Percentiles rank a stretch among this genome's conserved stretches.
phyloP scores from a whole-genome alignment of 2,329 filamentous ascomycete species.

The Exserohilum turcica region DNA sequence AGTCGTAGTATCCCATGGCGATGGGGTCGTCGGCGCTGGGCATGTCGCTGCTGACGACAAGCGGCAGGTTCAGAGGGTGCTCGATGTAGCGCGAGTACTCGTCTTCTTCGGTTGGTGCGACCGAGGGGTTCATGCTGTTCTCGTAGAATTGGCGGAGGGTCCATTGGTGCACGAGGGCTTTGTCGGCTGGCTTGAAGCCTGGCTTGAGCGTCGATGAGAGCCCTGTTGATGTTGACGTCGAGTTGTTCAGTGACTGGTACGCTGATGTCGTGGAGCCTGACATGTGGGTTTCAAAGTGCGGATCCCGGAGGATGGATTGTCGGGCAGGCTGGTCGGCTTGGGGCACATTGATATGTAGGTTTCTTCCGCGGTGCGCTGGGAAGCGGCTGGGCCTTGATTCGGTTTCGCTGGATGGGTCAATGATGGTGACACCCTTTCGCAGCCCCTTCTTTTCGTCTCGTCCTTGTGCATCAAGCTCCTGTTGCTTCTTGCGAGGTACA shows the following conservation, averaged over 20 bases:
- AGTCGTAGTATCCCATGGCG: constrained; percentile 76
- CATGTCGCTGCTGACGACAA: constrained; percentile 74
- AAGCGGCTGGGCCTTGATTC: constrained; percentile 29
- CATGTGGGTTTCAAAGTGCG: constrained; percentile 44
- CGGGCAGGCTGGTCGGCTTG: constrained; percentile 46
- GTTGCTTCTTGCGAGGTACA: constrained; percentile 64
- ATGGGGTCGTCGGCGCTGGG: constrained; percentile 56
- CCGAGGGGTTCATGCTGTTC: constrained; percentile 83
- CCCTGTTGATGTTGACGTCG: constrained; percentile 35
- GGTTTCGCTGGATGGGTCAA: constrained; percentile 61
- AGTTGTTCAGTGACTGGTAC: constrained; percentile 36
- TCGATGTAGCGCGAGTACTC: constrained; percentile 88
- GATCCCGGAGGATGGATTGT: constrained; percentile 51
- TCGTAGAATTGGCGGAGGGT: constrained; percentile 85
- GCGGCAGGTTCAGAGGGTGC: constrained; percentile 85
- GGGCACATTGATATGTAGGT: constrained; percentile 29
- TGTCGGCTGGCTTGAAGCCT: constrained; percentile 65
- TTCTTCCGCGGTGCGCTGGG: constrained; percentile 24
- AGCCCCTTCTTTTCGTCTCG: constrained; percentile 66
- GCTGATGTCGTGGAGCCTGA: constrained; percentile 24
- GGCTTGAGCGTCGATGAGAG: constrained; percentile 32
- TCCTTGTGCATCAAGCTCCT: constrained; percentile 55
- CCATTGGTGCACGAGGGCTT: constrained; percentile 83
- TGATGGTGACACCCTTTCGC: constrained; percentile 71
- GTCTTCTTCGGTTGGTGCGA: constrained; percentile 74